Conservation (phyloP, 768 basidiomycete species). For the Heimioporus sp. region DNA sequence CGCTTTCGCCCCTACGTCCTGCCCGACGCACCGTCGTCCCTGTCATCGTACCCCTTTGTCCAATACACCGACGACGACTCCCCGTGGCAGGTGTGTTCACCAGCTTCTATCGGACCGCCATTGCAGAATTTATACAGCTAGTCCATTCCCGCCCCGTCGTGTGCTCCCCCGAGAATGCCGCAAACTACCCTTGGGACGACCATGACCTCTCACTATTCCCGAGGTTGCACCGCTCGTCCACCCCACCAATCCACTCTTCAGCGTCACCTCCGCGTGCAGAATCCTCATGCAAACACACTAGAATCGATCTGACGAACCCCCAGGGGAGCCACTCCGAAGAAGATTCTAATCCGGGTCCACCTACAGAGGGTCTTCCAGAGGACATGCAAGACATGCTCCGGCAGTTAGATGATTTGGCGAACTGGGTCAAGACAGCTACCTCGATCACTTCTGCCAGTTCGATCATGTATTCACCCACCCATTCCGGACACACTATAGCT, state of each 20-base stretch:
- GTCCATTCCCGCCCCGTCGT: too few species aligned
- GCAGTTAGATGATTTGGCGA: conserved; percentile 28
- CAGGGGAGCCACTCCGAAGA: not conserved
- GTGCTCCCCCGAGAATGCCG: too few species aligned
- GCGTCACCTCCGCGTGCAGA: conserved; percentile 1
- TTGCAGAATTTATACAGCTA: too few species aligned
- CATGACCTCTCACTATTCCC: not conserved
- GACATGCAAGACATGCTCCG: conserved; percentile 27
- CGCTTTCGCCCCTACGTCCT: conserved; percentile 11
- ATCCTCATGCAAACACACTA: conserved; percentile 17
- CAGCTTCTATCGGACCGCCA: not conserved
- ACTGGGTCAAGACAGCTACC: conserved; percentile 24
- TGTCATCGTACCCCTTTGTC: conserved; percentile 6
- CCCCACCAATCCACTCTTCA: conserved; percentile 19
- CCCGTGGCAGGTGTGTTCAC: not conserved
- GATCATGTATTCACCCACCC: not conserved
- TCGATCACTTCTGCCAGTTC: not conserved
- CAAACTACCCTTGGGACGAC: too few species aligned
- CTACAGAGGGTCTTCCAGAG: conserved; percentile 19
- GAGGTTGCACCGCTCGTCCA: conserved; percentile 6
- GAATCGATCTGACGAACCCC: not conserved
- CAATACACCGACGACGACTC: not conserved
- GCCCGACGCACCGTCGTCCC: conserved; percentile 4
- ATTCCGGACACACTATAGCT: not conserved
- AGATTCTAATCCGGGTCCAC: not conserved